Evolutionary conservation across 352 stramenopile species (phyloP), one percentile per base, ranked within the genome.

Genomic region (Aphanomyces stellatus): DNA sequence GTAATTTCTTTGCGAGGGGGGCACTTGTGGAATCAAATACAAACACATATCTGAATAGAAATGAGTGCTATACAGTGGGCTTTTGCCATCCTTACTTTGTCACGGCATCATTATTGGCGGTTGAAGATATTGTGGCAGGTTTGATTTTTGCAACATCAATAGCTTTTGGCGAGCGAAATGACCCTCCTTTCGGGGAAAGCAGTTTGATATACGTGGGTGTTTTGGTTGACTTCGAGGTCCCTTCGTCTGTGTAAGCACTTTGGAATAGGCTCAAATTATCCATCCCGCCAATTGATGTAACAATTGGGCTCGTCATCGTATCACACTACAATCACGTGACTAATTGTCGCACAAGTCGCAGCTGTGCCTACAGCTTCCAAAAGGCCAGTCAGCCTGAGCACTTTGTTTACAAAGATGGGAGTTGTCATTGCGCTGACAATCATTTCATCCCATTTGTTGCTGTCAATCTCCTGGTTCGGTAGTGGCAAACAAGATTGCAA

Each of bases 401-500:
- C 63, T 55, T 91, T 91, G 25, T 73, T 70, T 40, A 73, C 56
- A 31, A 88, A 88, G 3, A 30, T 43, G 0, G 56, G 11, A 19
- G 53, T 76, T 53, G 87, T 75, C 49, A 88, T 62, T 33, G 53
- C 62, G 0, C 53, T 51, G 22, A 66, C 64, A 74, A 91, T 84
- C 42, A 75, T 49, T 43, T 71, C 61, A 22, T 62, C 59, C 82
- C 82, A 91, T 33, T 70, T 73, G 19, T 71, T 49, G 64, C 75
- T 60, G 27, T 78, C 75, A 10, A 85, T 61, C 25, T 78, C 59
- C 40, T 73, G 53, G 1, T 66, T 70, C 0, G 43, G 17, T 7
- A 49, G 68, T 5, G 82, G 82, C 31, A 91, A 77, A 53, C 82
- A 89, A 51, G 88, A 80, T 15, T 79, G 76, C 64, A 91, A 64